These are phyloP conservation scores for Penicillium expansum DNA, from an alignment of 2,329 filamentous ascomycete species.

Conservation along the genomic window DNA sequence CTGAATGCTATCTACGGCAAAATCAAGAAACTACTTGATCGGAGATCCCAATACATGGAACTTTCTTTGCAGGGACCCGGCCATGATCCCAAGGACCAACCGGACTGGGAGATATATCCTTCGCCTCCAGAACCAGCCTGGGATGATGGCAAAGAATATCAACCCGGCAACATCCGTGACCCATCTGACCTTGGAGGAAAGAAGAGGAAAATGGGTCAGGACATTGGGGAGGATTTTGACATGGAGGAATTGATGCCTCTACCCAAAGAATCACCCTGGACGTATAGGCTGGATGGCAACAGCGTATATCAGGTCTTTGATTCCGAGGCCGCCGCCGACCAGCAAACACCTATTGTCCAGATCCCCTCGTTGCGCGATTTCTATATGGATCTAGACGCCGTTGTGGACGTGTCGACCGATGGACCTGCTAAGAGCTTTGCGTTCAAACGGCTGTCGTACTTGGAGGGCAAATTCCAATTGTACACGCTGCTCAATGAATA, in stretches of 20 bases:
- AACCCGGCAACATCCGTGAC: constrained; percentile 31
- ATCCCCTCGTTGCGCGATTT: constrained; percentile 94
- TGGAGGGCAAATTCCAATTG: constrained; percentile 96
- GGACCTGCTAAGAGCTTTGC: constrained; percentile 97
- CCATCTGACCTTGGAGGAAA: constrained; percentile 51
- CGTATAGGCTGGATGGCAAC: constrained; percentile 74
- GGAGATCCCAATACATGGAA: constrained; percentile 82
- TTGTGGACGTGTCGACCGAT: constrained; percentile 87
- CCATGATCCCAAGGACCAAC: constrained; percentile 85
- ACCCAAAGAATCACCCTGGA: constrained; percentile 67
- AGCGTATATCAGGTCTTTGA: constrained; percentile 94
- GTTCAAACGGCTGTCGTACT: constrained; percentile 87
- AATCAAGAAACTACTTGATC: constrained; percentile 83
- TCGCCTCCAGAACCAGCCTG: constrained; percentile 88
- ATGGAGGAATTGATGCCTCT: constrained; percentile 74
- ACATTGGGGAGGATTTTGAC: constrained; percentile 90
- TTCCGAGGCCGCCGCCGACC: constrained; percentile 59
- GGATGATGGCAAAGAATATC: constrained; percentile 59
- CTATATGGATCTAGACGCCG: constrained; percentile 87
- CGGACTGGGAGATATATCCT: constrained; percentile 84
- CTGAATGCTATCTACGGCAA: constrained; percentile 83
- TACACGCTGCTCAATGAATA: constrained; percentile 94
- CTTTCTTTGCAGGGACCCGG: constrained; percentile 76
- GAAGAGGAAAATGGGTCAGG: constrained; percentile 77
- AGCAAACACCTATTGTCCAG: constrained; percentile 67